Base-by-base conservation (phyloP, 2,329 filamentous ascomycete species). In the Decorospora gaudefroyi region DNA sequence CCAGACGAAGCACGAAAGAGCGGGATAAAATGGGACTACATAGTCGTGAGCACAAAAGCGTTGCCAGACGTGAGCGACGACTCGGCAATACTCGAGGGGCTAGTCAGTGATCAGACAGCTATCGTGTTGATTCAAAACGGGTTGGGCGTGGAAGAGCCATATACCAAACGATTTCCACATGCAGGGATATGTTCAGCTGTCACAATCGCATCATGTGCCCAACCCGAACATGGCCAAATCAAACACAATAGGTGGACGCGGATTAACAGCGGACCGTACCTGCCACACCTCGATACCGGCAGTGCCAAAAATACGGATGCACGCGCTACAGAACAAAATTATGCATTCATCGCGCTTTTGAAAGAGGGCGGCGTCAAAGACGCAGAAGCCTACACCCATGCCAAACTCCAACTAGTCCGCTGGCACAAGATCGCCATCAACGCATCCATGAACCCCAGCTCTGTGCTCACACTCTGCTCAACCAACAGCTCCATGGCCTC, bases 371-470 rank as follows among this genome's bases (percentile, higher is more conserved):
- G 79, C 1, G 81, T 89, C 52, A 77, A 77, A 46, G 86, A 89
- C 66, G 83, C 84, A 4, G 80, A 84, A 49, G 73, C 78, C 6
- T 82, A 85, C 57, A 77, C 80, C 32, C 83, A 87, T 65, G 72
- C 82, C 21, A 84, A 82, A 47, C 73, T 89, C 31, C 86, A 89
- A 68, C 78, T 82, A 28, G 80, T 88, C 12, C 77, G 86, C 16
- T 89, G 86, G 86, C 85, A 88, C 68, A 89, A 89, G 68, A 80
- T 88, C 50, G 85, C 83, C 58, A 88, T 89, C 74, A 89, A 89
- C 67, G 83, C 85, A 0, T 81, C 83, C 37, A 86, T 88, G 78
- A 89, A 89, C 70, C 85, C 86, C 0, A 84, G 82, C 1, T 82
- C 85, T 2, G 84, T 88, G 6, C 76, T 89, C 0, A 81, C 79